Evolutionary conservation across 1,284 basidiomycete genomes (phyloP), one percentile per base, ranked within the genome.

Genomic region (Papiliotrema fonsecae): DNA sequence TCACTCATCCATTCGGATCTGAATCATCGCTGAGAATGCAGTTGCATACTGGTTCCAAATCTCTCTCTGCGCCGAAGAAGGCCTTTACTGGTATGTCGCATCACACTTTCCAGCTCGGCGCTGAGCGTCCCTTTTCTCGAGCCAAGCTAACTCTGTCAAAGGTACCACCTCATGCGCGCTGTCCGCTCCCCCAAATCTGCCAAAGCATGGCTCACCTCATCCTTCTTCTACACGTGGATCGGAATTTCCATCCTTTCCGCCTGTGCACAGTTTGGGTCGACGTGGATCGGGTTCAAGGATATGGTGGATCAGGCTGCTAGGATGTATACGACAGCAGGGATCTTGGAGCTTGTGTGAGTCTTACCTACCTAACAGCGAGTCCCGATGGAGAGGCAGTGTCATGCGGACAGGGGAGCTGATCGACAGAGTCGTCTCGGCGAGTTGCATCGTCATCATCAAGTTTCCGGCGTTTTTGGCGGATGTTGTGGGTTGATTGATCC

Each of bases 11-110:
- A 7, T 22, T 21, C 19, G 9, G 30, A n/a, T 22, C 35, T 14
- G 22, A 27, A 16, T 42, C 2, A 6, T 19, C 30, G 30, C 30
- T n/a, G 30, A 9, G 30, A 25, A n/a, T 22, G 19, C 45, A 58
- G 58, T 59, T 30, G 55, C 56, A 13, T 60, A 59, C 45, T 50
- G 43, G 35, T 47, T 60, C 9, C 60, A 64, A 45, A 52, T 55
- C 40, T 61, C 58, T 2, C 55, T 65, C 21, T 62, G 58, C 35
- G 60, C 60, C 24, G 60, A 65, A 54, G 64, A 64, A 49, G 58
- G 56, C 0, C 49, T 65, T 9, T 65, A 65, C 50, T 65, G 64
- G 64, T 61, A 57, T 39, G n/a, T n/a, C n/a, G n/a, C n/a, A n/a
- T n/a, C n/a, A n/a, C n/a, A n/a, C n/a, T n/a, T n/a, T n/a, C n/a